phyloP scores from a whole-genome alignment of 176 grass and related monocot species.

The Tuctoria greenei region DNA sequence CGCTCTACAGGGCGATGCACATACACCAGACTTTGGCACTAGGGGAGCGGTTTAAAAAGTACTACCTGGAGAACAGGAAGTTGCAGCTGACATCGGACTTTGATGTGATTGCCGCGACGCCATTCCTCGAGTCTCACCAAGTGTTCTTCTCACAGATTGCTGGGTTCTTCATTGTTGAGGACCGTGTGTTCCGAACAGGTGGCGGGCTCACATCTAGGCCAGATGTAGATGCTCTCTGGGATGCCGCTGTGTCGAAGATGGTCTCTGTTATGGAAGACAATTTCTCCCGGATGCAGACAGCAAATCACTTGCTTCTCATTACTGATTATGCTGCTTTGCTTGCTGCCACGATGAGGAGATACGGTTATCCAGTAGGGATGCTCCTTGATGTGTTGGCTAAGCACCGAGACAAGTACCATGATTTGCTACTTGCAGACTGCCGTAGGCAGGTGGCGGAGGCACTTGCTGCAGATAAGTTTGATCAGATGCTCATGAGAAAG shows the following conservation, averaged over 20 bases:
- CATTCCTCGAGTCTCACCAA: slow-evolving; percentile 97
- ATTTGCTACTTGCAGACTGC: slow-evolving; percentile 90
- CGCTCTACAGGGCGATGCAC: slow-evolving; percentile 91
- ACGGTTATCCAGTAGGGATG: slow-evolving; percentile 89
- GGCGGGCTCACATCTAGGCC: slow-evolving; percentile 74
- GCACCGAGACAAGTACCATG: slow-evolving; percentile 96
- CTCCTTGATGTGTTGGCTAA: slow-evolving; percentile 84
- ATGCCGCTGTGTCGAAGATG: slow-evolving; percentile 88
- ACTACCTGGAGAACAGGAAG: slow-evolving; percentile 97
- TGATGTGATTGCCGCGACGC: slow-evolving; percentile 83
- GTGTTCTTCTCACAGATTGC: slow-evolving; percentile 96
- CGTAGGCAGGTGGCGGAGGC: slow-evolving; percentile 85
- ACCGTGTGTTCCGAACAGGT: slow-evolving; percentile 82
- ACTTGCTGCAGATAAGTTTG: slow-evolving; percentile 83
- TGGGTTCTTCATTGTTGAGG: slow-evolving; percentile 96
- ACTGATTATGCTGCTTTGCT: slow-evolving; percentile 89
- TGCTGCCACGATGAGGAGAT: slow-evolving; percentile 75
- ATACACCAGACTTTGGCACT: slow-evolving; percentile 79
- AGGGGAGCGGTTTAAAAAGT: slow-evolving; percentile 84
- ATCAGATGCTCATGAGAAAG: slow-evolving; percentile 99
- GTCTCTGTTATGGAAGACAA: slow-evolving; percentile 90
- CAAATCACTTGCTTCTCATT: slow-evolving; percentile 93
- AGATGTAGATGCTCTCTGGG: slow-evolving; percentile 88
- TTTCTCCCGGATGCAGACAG: slow-evolving; percentile 94
- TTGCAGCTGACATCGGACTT: slow-evolving; percentile 95